Base-by-base conservation (phyloP, 2,329 filamentous ascomycete genomes). In the Epichloe typhina region DNA sequence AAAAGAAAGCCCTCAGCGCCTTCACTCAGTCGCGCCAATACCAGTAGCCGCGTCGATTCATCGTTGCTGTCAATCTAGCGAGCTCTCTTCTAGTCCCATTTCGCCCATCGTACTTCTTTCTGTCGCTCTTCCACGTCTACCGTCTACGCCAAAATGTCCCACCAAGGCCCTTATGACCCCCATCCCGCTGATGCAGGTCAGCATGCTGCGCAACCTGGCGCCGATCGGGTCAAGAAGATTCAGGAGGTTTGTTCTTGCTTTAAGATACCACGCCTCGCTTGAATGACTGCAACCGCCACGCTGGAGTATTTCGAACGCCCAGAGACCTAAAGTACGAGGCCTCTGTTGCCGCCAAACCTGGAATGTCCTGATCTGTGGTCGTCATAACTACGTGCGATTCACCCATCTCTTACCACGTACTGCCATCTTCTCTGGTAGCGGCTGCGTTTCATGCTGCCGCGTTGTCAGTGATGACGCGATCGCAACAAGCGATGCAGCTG, bases 61-160 rank as follows among this genome's bases (percentile, higher is more conserved):
- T 35, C 35, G 9, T 4, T 41, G 26, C 15, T 21, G 13, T 37
- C 17, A 15, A 19, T 23, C 5, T 33, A 37, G 35, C 40, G 6
- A 56, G 26, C 6, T 11, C 52, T 52, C 52, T 50, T 55, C 55
- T 54, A 13, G 50, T 51, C 26, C 55, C 58, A 55, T 40, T 49
- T 54, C 56, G 53, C 54, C 53, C 53, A 49, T 52, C 47, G 43
- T 44, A 15, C 12, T 15, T 17, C 4, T 35, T 50, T 47, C 23
- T 39, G 13, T 48, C 37, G 15, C 33, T 31, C 19, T 13, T 33
- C 47, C 15, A 38, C 40, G 12, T 19, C 40, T 15, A 37, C 49
- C 1, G 17, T 19, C 40, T 23, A 23, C 41, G 3, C 40, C 52
- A 51, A 31, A 21, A 53, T 53, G 52, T 51, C 52, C 49, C 45